Percentiles rank a stretch among this genome's conserved stretches.
These are phyloP conservation scores for Suhomyces faveliae DNA, from an alignment of 805 yeast genomes.

Conservation along the genomic window DNA sequence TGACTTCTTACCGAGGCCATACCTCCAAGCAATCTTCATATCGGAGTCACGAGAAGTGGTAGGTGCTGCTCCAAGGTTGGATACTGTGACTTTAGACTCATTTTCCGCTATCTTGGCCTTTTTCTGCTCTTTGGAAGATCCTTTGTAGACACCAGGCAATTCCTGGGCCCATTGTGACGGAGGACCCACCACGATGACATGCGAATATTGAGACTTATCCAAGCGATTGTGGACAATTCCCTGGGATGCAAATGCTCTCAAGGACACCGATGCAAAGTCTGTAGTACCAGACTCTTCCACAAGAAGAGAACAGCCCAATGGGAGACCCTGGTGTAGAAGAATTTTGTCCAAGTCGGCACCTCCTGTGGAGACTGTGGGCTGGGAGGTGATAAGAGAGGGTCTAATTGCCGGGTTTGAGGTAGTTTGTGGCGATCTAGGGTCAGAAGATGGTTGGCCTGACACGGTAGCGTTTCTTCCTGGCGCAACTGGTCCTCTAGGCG, in stretches of 20 bases:
- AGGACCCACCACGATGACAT: slow-evolving; percentile 62
- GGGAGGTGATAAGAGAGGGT: slow-evolving; percentile 77
- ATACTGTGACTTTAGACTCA: slow-evolving; percentile 65
- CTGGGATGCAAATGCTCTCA: slow-evolving; percentile 71
- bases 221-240: slow-evolving; percentile 67
- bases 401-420: slow-evolving; percentile 44
- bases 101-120: slow-evolving; percentile 55
- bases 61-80: slow-evolving; percentile 50
- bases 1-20: slow-evolving; percentile 48
- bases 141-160: slow-evolving; percentile 75
- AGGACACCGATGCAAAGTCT: slow-evolving; percentile 72
- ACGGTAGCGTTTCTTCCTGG: background rate
- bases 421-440: background rate
- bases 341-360: slow-evolving; percentile 70
- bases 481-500: background rate
- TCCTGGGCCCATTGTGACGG: slow-evolving; percentile 61
- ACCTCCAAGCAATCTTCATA: slow-evolving; percentile 93
- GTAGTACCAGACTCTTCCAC: slow-evolving; percentile 87
- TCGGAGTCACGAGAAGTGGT: slow-evolving; percentile 33
- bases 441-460: background rate
- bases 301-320: slow-evolving; percentile 67
- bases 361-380: slow-evolving; percentile 79
- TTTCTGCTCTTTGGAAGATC: slow-evolving; percentile 64
- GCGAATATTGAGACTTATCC: slow-evolving; percentile 43
- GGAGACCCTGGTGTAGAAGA: slow-evolving; percentile 80